Evolutionary conservation across 2,329 filamentous ascomycete species (phyloP).

Genomic region (Fusarium xylarioides): DNA sequence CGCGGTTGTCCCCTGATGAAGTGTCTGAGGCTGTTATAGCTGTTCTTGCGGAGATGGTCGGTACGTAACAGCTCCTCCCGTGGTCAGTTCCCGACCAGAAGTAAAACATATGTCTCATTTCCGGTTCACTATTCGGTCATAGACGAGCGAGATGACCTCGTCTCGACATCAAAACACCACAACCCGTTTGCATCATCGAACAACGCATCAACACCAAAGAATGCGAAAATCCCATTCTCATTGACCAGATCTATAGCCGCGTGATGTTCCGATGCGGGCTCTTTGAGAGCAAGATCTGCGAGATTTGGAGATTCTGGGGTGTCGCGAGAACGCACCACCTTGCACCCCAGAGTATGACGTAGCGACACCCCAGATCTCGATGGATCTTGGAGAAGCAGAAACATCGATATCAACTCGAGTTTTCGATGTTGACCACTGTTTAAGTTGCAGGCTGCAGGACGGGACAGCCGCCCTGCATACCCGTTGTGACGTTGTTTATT

Average conservation of each 20-base stretch:
- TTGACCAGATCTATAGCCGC: slow-evolving; percentile 4
- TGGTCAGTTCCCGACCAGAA: neutral
- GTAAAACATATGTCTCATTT: neutral
- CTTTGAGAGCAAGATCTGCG: slow-evolving; percentile 5
- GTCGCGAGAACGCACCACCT: slow-evolving; percentile 10
- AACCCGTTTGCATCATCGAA: slow-evolving; percentile 1
- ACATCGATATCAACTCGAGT: slow-evolving; percentile 20
- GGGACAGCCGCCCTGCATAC: slow-evolving; percentile 21
- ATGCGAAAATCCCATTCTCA: neutral
- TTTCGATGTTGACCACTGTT: slow-evolving; percentile 6
- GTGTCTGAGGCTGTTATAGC: neutral
- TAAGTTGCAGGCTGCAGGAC: neutral
- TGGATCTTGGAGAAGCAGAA: slow-evolving; percentile 11
- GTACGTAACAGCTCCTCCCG: neutral
- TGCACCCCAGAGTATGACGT: slow-evolving; percentile 39
- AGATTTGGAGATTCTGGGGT: slow-evolving; percentile 26
- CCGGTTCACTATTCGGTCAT: slow-evolving; percentile 11
- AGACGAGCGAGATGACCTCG: neutral
- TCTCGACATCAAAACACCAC: neutral
- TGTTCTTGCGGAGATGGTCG: neutral
- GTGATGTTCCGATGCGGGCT: slow-evolving; percentile 14
- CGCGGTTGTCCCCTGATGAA: neutral
- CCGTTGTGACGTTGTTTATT: slow-evolving; percentile 26
- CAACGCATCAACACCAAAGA: slow-evolving; percentile 1
- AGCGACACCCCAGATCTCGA: slow-evolving; percentile 36